These are phyloP conservation scores for Gymnopilus dilepis DNA, from an alignment of 768 basidiomycete species.

Conservation along the genomic window DNA sequence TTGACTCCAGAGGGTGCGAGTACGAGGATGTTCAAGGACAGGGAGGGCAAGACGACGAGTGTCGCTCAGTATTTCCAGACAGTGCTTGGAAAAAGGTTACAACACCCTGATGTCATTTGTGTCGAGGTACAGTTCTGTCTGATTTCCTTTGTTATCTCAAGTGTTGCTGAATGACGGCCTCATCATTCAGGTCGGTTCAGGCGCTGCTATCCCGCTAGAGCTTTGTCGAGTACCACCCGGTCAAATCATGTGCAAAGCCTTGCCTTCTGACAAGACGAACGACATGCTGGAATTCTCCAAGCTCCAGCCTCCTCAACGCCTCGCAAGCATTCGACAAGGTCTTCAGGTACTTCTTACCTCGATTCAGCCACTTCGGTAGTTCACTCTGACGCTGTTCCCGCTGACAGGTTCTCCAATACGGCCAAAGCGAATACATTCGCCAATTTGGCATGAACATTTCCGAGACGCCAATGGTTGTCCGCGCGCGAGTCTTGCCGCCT, in stretches of 20 bases:
- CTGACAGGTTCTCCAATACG: constrained; percentile 65
- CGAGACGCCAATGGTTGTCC: constrained; percentile 52
- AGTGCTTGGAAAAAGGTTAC: constrained; percentile 53
- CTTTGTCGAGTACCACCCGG: constrained; percentile 66
- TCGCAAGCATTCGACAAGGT: constrained; percentile 35
- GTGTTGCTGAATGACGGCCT: background rate
- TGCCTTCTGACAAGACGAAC: constrained; percentile 70
- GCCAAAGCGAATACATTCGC: constrained; percentile 74
- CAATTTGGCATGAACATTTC: constrained; percentile 73
- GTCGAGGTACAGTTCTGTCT: constrained; percentile 52
- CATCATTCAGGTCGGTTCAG: constrained; percentile 59
- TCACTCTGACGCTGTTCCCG: constrained; percentile 17
- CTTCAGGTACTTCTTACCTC: too few species aligned
- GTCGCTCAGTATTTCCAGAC: constrained; percentile 64
- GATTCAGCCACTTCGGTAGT: too few species aligned
- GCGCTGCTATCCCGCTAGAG: constrained; percentile 73
- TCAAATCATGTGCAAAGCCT: constrained; percentile 74
- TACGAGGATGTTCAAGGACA: constrained; percentile 53
- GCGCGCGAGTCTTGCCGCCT: constrained; percentile 64
- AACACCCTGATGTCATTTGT: constrained; percentile 66
- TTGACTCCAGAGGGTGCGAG: constrained; percentile 59
- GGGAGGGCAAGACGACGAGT: constrained; percentile 47
- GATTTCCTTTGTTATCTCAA: background rate
- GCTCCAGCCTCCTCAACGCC: constrained; percentile 61
- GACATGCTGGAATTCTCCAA: constrained; percentile 74